These are phyloP conservation scores for Phytopythium boreale DNA, from an alignment of 352 stramenopile genomes.

Conservation along the genomic window DNA sequence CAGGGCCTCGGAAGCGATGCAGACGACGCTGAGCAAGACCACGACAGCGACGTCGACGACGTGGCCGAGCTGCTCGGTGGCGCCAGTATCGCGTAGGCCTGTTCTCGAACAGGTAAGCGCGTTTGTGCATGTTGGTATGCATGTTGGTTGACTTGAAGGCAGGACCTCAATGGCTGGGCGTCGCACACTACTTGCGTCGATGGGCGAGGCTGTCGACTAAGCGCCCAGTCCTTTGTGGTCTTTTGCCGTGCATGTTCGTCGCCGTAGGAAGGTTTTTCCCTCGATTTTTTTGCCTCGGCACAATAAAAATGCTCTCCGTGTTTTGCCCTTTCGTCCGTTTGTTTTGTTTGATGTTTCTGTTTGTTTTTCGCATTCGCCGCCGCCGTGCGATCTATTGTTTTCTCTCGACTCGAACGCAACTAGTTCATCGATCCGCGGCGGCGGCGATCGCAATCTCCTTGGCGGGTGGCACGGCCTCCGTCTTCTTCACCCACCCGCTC, in stretches of 20 bases:
- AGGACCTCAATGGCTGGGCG: not conserved
- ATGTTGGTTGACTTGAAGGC: not conserved
- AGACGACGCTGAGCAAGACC: not conserved
- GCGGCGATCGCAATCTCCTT: too few relatives aligned
- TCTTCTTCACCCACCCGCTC: too few relatives aligned
- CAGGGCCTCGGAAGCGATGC: too few relatives aligned
- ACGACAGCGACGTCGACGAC: not conserved
- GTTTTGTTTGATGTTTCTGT: constrained; percentile 13
- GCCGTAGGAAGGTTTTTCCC: not conserved
- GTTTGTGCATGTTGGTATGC: not conserved
- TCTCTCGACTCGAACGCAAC: too few relatives aligned
- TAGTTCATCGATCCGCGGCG: too few relatives aligned
- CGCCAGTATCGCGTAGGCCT: not conserved
- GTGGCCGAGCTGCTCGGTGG: not conserved
- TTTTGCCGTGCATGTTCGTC: not conserved
- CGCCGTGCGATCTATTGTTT: too few relatives aligned
- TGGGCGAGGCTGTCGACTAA: not conserved
- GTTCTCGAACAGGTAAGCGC: not conserved
- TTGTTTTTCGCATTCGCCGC: constrained; percentile 9
- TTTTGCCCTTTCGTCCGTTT: constrained; percentile 6
- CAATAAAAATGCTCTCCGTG: not conserved
- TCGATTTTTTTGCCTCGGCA: not conserved
- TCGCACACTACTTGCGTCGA: not conserved
- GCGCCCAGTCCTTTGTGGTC: not conserved
- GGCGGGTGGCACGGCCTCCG: too few relatives aligned